These are phyloP conservation scores for Spathaspora passalidarum DNA, from an alignment of 805 yeast species.

Conservation along the genomic window DNA sequence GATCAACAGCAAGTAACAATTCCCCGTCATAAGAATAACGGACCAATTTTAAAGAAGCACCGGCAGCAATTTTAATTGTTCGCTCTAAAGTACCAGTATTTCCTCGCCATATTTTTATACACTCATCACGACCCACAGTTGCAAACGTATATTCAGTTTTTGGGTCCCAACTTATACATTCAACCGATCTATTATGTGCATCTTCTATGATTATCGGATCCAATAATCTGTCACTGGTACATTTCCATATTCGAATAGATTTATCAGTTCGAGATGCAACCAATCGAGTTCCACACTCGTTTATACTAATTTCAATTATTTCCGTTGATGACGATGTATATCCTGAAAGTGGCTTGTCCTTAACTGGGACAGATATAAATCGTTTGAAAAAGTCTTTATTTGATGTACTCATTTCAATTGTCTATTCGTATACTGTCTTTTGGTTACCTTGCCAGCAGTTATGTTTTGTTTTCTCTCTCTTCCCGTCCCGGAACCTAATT, in stretches of 20 bases:
- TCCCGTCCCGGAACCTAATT: too few relatives aligned
- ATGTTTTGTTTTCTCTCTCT: neutral
- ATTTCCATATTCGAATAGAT: slow-evolving; percentile 40
- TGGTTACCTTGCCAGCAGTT: neutral
- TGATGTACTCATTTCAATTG: neutral
- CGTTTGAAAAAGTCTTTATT: slow-evolving; percentile 20
- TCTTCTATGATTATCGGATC: slow-evolving; percentile 40
- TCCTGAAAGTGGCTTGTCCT: slow-evolving; percentile 16
- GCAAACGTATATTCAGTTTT: slow-evolving; percentile 42
- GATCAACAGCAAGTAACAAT: slow-evolving; percentile 42
- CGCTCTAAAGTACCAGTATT: slow-evolving; percentile 28
- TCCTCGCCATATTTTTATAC: slow-evolving; percentile 46
- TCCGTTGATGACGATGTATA: slow-evolving; percentile 20
- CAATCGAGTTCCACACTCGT: slow-evolving; percentile 39
- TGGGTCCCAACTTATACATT: slow-evolving; percentile 50
- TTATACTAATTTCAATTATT: slow-evolving; percentile 36
- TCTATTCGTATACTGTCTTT: neutral
- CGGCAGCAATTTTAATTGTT: slow-evolving; percentile 22
- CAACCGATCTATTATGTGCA: slow-evolving; percentile 39
- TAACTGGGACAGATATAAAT: slow-evolving; percentile 14
- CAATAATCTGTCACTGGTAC: slow-evolving; percentile 20
- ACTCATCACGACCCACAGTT: slow-evolving; percentile 47
- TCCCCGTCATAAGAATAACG: slow-evolving; percentile 47
- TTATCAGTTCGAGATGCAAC: slow-evolving; percentile 43
- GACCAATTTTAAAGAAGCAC: slow-evolving; percentile 19